A percentile compares a stretch with the other conserved stretches of the same genome.
Conservation (phyloP, 352 stramenopile species). For the Globisporangium nodosum region DNA sequence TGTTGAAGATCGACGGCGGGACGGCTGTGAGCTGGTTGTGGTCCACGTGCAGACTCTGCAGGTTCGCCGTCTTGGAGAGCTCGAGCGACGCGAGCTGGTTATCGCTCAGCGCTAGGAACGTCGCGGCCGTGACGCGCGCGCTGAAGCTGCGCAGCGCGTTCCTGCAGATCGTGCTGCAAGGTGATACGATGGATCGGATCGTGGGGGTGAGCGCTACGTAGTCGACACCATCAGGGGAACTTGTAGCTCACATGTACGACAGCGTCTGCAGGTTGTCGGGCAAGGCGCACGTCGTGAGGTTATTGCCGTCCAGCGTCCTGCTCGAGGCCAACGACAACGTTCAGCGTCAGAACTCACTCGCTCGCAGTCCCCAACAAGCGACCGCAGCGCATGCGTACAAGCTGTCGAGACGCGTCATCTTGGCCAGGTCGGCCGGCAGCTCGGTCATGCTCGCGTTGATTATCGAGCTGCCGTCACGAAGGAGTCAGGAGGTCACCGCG, state of each 20-base stretch:
- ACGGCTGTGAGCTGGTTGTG: neutral
- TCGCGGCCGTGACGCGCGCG: neutral
- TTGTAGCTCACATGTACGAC: slow-evolving; percentile 1
- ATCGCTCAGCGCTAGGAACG: neutral
- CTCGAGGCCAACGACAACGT: too few species aligned
- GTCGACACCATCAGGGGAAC: too few species aligned
- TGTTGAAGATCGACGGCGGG: slow-evolving; percentile 5
- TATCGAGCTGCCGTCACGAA: too few species aligned
- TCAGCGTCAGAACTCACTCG: too few species aligned
- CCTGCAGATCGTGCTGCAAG: neutral
- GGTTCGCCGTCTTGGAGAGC: neutral
- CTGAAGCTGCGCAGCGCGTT: slow-evolving; percentile 4
- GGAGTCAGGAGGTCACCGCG: too few species aligned
- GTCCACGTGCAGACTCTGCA: neutral
- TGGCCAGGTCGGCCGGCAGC: too few species aligned
- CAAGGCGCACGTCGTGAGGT: neutral
- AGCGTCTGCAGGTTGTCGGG: slow-evolving; percentile 10
- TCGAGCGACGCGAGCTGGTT: slow-evolving; percentile 4
- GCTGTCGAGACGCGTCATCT: too few species aligned
- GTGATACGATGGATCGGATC: neutral
- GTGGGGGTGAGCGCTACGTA: too few species aligned
- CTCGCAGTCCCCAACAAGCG: too few species aligned
- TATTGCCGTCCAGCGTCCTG: slow-evolving; percentile 3
- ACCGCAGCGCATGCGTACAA: too few species aligned
- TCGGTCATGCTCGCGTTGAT: too few species aligned